Base-by-base conservation (phyloP, 768 basidiomycete genomes). In the Suillus weaverae region DNA sequence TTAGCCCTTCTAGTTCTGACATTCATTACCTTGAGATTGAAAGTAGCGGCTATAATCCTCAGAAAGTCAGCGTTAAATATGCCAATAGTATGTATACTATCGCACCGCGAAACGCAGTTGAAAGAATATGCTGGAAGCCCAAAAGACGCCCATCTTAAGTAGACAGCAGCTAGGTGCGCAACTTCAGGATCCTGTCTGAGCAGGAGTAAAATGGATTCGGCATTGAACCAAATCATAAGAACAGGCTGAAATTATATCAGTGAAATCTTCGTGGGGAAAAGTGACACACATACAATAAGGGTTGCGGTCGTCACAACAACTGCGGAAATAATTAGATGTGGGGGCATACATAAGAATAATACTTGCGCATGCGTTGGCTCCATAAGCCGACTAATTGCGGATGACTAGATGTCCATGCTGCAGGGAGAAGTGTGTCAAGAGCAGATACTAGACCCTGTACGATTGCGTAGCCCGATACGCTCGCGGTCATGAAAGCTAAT, bases 391-490 rank as follows among this genome's bases (percentile, higher is more conserved):
- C 93, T 13, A 94, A 82, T 18, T 89, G 79, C 0, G 95, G 97
- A 36, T 89, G 87, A 1, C 88, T 73, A 4, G 94, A 95, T 0
- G 97, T 96, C 95, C 93, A 99, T 18, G 97, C 95, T 44, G 93
- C 87, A 1, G 97, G 97, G 10, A 98, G 86, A 70, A 99, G 84
- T 0, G 96, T 96, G 74, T 99, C 97, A 22, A 99, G 86, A 0
- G 94, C 89, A 57, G 90, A 92, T 9, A 86, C 80, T 62, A 97
- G 86, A 22, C 94, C 94, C 68, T 91, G 90, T 7, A 95, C 79
- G 62, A 97, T 89, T 67, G 89, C 91, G 55, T 80, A 74, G 35
- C 75, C 75, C 1, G 75, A 74, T 13, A 89, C 87, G 60, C 83
- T 85, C 22, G 87, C 87, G 0, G 89, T 90, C 89, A 92, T 90